A percentile compares a stretch with the other conserved stretches of the same genome.
Evolutionary conservation across 2,329 filamentous ascomycete species (phyloP).

Genomic region (Botrytis elliptica): DNA sequence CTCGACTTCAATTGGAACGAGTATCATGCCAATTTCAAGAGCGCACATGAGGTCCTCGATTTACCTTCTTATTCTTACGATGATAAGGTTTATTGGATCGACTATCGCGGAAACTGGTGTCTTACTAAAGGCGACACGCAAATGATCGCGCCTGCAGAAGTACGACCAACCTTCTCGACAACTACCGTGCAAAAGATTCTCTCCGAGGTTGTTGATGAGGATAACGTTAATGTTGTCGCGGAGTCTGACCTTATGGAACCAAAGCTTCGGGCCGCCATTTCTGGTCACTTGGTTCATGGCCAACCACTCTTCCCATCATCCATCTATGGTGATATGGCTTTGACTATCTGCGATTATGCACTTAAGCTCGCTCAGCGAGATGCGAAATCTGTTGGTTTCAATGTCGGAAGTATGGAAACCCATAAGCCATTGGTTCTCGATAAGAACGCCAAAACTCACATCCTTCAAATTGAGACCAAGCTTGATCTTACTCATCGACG

Average conservation of each 20-base stretch:
- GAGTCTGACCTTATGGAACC: slow-evolving; percentile 53
- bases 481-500: slow-evolving; percentile 24
- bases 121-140: slow-evolving; percentile 62
- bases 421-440: slow-evolving; percentile 64
- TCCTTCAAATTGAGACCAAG: slow-evolving; percentile 27
- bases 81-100: slow-evolving; percentile 64
- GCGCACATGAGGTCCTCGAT: slow-evolving; percentile 56
- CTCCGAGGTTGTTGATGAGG: slow-evolving; percentile 51
- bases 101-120: slow-evolving; percentile 65
- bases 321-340: slow-evolving; percentile 59
- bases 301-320: slow-evolving; percentile 49
- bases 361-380: slow-evolving; percentile 42
- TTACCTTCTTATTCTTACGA: slow-evolving; percentile 67
- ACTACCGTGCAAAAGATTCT: slow-evolving; percentile 41
- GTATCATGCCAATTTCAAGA: slow-evolving; percentile 60
- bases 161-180: slow-evolving; percentile 49
- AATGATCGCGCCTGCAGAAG: slow-evolving; percentile 51
- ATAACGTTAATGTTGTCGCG: slow-evolving; percentile 50
- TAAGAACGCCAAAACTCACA: slow-evolving; percentile 19
- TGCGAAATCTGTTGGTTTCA: slow-evolving; percentile 47
- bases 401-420: slow-evolving; percentile 66
- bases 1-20: slow-evolving; percentile 67
- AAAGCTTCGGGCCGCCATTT: slow-evolving; percentile 42
- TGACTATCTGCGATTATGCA: slow-evolving; percentile 57
- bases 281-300: slow-evolving; percentile 58